Percentiles rank a stretch among this genome's conserved stretches.
phyloP scores from a whole-genome alignment of 2,329 filamentous ascomycete genomes.

The Aureobasidium vineae region DNA sequence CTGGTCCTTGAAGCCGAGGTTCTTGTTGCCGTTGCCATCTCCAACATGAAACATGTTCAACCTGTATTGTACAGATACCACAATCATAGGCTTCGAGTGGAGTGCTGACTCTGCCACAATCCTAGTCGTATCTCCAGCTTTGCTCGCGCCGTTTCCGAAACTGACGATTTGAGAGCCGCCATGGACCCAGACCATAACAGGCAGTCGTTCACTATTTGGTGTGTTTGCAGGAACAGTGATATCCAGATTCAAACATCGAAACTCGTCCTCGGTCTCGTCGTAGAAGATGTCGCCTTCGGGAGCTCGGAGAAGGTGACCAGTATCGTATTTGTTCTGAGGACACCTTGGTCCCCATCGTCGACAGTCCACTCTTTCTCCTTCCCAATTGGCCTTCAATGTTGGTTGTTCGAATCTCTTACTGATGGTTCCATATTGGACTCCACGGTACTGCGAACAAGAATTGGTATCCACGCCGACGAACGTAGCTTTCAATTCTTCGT shows the following conservation, averaged over 20 bases:
- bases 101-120: conserved; percentile 37
- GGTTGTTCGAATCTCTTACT: conserved; percentile 29
- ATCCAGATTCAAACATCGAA: conserved; percentile 47
- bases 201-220: conserved; percentile 31
- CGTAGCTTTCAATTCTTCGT: conserved; percentile 28
- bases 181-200: conserved; percentile 50
- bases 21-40: conserved; percentile 40
- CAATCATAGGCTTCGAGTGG: conserved; percentile 42
- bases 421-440: conserved; percentile 30
- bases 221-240: conserved; percentile 38
- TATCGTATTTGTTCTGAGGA: conserved; percentile 45
- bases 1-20: conserved; percentile 33
- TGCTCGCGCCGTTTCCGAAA: conserved; percentile 45
- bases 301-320: conserved; percentile 47
- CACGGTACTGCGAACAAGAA: conserved; percentile 29
- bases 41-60: conserved; percentile 50
- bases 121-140: conserved; percentile 37
- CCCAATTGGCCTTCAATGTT: conserved; percentile 25
- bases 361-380: conserved; percentile 33
- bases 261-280: conserved; percentile 44
- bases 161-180: conserved; percentile 50
- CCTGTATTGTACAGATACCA: conserved; percentile 47
- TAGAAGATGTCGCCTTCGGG: conserved; percentile 37
- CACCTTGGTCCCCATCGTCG: conserved; percentile 39
- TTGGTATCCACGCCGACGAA: conserved; percentile 26